Evolutionary conservation across 2,329 filamentous ascomycete species (phyloP), one percentile per base, ranked within the genome.

Genomic region (Sporothrix brasiliensis): DNA sequence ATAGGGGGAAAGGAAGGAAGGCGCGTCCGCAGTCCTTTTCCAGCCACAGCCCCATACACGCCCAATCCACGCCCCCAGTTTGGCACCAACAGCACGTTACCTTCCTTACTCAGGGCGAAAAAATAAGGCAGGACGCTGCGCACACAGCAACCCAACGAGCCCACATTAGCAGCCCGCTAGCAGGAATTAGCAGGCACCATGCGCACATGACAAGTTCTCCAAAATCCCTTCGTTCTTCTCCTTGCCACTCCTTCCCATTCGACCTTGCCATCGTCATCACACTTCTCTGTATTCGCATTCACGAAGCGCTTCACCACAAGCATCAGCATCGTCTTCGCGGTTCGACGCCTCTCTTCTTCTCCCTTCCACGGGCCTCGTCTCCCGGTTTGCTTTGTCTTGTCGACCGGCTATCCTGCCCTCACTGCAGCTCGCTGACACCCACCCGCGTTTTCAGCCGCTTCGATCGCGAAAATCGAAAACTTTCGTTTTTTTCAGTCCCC

Each of bases 1-100:
- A 70, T 56, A 69, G 54, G 65, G 67, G 21, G 34, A 9, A 61
- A 49, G 30, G 50, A 16, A 50, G 69, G 54, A 34, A 61, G 41
- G 61, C 69, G 39, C 69, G 41, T 60, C 63, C 61, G 69, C 70
- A 66, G 66, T 69, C 68, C 61, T 69, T 72, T 73, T 70, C 71
- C 70, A 71, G 70, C 72, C 41, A 10, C 41, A 44, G 1, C 5
- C 41, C 41, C 2, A 44, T 10, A 44, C 13, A 44, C 27, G 27
- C 41, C 41, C 41, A 13, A 44, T 13, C 11, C 14, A 44, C 3
- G 14, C 41, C 41, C 41, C 41, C 14, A 44, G 41, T 44, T 16
- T 44, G 41, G 14, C 41, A 44, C 41, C 41, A 44, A 14, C 11
- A 11, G 41, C 41, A 44, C 41, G 2, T 49, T 49, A 44, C 47